Evolutionary conservation across 345 rosid species (phyloP).

Genomic region (Nasturtium officinale): DNA sequence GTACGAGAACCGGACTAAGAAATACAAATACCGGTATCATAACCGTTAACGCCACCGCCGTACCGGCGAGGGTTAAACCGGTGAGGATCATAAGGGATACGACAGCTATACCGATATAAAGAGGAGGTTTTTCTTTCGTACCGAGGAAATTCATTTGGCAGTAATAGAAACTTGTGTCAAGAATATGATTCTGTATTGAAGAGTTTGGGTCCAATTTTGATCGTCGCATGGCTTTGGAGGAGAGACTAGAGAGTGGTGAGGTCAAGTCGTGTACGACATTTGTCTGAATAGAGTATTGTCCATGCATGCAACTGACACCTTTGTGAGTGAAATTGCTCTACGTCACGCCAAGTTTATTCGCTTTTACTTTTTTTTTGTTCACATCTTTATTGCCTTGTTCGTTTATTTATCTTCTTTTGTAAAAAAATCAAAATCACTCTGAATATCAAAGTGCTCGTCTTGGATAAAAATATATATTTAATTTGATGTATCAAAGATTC

Average conservation of each 20-base stretch:
- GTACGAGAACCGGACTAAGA: conserved; percentile 74
- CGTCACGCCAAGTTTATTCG: conserved; percentile 19
- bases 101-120: conserved; percentile 56
- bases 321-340: conserved; percentile 15
- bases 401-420: background rate
- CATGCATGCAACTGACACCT: conserved; percentile 30
- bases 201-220: conserved; percentile 9
- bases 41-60: conserved; percentile 60
- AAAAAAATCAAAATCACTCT: background rate
- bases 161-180: conserved; percentile 1
- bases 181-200: background rate
- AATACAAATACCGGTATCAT: conserved; percentile 68
- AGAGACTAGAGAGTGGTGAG: conserved; percentile 1
- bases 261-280: conserved; percentile 28
- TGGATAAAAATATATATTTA: too few relatives aligned
- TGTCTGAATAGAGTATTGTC: conserved; percentile 10
- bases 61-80: conserved; percentile 61
- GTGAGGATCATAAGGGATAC: conserved; percentile 69
- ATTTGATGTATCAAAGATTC: too few relatives aligned
- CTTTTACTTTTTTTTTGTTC: background rate
- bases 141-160: conserved; percentile 21
- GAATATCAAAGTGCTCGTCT: background rate
- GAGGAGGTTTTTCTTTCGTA: conserved; percentile 2
- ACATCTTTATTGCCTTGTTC: background rate
- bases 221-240: conserved; percentile 15